Conservation (phyloP, 441 rosid genomes). For the Dalechampia spathulata region DNA sequence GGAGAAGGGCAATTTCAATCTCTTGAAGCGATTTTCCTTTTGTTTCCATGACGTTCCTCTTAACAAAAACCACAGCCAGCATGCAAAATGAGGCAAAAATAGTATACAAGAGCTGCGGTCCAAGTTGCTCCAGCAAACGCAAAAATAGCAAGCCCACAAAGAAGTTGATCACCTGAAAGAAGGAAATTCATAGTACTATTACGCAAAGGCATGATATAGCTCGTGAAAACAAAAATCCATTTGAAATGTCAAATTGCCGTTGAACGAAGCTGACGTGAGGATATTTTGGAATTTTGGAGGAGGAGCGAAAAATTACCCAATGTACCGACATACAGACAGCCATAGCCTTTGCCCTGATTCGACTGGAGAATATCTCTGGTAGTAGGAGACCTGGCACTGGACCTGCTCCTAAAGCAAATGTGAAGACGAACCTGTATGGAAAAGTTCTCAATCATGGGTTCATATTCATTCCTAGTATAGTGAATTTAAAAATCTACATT, state of each 20-base stretch:
- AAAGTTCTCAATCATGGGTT: not conserved
- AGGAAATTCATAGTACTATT: not conserved
- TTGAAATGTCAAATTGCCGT: not conserved
- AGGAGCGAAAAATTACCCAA: conserved; percentile 28
- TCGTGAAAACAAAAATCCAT: not conserved
- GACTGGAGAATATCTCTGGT: conserved; percentile 43
- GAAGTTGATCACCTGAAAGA: conserved; percentile 27
- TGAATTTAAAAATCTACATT: not conserved
- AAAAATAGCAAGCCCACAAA: conserved; percentile 30
- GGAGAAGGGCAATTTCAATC: conserved; percentile 32
- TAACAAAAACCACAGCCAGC: conserved; percentile 27
- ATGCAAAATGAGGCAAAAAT: conserved; percentile 24
- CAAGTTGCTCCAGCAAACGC: conserved; percentile 27
- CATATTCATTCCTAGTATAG: not conserved
- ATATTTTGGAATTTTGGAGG: not conserved
- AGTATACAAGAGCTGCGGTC: conserved; percentile 24
- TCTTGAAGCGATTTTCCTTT: conserved; percentile 33
- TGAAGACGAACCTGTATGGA: conserved; percentile 36
- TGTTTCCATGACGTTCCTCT: conserved; percentile 26
- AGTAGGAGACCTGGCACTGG: conserved; percentile 54
- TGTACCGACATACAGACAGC: conserved; percentile 48
- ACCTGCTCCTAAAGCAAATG: conserved; percentile 52
- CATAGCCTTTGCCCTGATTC: conserved; percentile 52
- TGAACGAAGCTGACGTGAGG: not conserved
- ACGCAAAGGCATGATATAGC: not conserved